Evolutionary conservation across 306 rosid species (phyloP).

Genomic region (Castanospermum australe): DNA sequence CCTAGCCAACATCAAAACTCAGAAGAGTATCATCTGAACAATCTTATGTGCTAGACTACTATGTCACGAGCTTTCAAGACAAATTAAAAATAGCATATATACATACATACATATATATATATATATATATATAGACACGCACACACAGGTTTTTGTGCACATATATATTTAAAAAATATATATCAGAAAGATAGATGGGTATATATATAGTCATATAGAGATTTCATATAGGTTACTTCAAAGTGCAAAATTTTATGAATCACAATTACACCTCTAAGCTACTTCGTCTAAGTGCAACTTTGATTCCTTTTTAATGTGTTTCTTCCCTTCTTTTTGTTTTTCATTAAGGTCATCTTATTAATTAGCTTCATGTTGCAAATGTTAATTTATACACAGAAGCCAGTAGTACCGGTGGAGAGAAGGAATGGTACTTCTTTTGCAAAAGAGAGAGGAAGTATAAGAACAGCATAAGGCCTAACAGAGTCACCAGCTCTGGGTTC

Average conservation of each 20-base stretch:
- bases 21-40: neutral
- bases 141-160: neutral
- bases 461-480: conserved; percentile 82
- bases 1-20: too few species aligned
- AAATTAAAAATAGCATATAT: too few species aligned
- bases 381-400: conserved; percentile 31
- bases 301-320: neutral
- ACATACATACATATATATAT: too few species aligned
- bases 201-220: too few species aligned
- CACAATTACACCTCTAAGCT: neutral
- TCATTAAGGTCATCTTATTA: too few species aligned
- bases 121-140: too few species aligned
- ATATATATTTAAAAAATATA: neutral
- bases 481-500: conserved; percentile 85
- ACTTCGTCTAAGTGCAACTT: neutral
- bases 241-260: neutral
- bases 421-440: conserved; percentile 82
- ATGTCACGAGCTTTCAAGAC: too few species aligned
- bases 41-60: too few species aligned
- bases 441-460: conserved; percentile 89
- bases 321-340: neutral
- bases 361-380: conserved; percentile 2
- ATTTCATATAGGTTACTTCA: too few species aligned
- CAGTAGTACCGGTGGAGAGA: conserved; percentile 45
- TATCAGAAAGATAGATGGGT: too few species aligned